Evolutionary conservation across 192 early-diverging fungal species (phyloP).

Genomic region (Backusella luteola): DNA sequence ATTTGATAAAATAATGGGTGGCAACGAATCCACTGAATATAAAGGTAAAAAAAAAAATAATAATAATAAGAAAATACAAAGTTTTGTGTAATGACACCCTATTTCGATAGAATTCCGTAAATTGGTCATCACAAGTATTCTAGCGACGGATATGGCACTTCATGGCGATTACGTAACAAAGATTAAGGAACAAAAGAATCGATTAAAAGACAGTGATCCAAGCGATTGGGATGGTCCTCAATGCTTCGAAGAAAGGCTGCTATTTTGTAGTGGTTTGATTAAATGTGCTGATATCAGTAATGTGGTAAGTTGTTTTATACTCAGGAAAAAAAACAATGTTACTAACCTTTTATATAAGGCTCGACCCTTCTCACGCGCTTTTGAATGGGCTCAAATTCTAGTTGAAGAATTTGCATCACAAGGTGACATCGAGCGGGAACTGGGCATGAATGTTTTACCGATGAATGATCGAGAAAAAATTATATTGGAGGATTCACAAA

Average conservation of each 20-base stretch:
- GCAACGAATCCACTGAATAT: conserved; percentile 13
- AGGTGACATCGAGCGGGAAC: conserved; percentile 68
- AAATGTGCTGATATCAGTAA: conserved; percentile 86
- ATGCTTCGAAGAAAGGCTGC: conserved; percentile 56
- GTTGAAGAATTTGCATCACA: conserved; percentile 70
- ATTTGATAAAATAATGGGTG: conserved; percentile 40
- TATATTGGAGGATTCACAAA: conserved; percentile 44
- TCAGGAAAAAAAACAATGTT: neutral
- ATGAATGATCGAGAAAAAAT: conserved; percentile 51
- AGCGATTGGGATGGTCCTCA: conserved; percentile 33
- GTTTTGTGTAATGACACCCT: neutral
- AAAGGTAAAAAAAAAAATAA: conserved; percentile 25
- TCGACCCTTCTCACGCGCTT: conserved; percentile 66
- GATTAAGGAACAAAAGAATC: conserved; percentile 62
- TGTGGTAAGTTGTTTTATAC: conserved; percentile 42
- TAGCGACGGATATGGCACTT: conserved; percentile 82
- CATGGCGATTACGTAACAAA: conserved; percentile 79
- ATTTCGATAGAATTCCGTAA: conserved; percentile 63
- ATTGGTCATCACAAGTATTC: conserved; percentile 68
- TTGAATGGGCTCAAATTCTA: conserved; percentile 65
- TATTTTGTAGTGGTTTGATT: conserved; percentile 71
- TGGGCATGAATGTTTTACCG: conserved; percentile 57
- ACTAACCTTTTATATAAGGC: conserved; percentile 35
- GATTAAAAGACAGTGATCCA: conserved; percentile 39
- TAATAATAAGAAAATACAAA: neutral